Evolutionary conservation across 345 rosid species (phyloP), one percentile per base, ranked within the genome.

Genomic region (Trapa bicornis): DNA sequence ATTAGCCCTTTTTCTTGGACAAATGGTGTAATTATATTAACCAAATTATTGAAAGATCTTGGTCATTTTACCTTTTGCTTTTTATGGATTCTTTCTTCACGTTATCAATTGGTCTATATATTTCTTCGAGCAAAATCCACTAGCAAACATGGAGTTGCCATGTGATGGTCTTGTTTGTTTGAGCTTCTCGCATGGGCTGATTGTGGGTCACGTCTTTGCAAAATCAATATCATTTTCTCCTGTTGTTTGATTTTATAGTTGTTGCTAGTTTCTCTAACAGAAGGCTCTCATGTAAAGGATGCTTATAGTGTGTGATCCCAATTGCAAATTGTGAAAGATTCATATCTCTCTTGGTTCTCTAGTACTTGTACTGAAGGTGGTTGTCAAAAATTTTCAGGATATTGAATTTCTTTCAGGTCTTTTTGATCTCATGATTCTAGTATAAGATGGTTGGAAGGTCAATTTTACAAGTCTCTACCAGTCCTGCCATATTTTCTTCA

Each of bases 391-490:
- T 39, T 16, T 22, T 64, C 6, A 39, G 47, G 16, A 64, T 64
- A 64, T 64, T 14, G 0, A 39, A 17, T 64, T 17, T 32, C 22
- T 64, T 64, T 47, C 17, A 15, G 47, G 29, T n/a, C 48, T 37
- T 16, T 65, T 36, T 10, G 67, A 65, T 43, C 9, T 52, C 52
- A 43, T 38, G 37, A 41, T 10, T 43, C 53, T 15, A 8, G 47
- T 9, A 1, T 65, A 65, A 65, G 52, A 65, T 65, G 67, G 67
- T 65, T 41, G 52, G 53, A 12, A 65, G 5, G 10, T 42, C 52
- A 4, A 7, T 42, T 41, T 65, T 65, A 43, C 67, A 65, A 35
- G 67, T 65, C 50, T 43, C 67, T 43, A 16, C 67, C 13, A 65
- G 36, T 4, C 52, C 67, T 47, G 52, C 45, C 29, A 14, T 47